Evolutionary conservation across 306 rosid species (phyloP), one percentile per base, ranked within the genome.

Genomic region (Citrullus amarus): DNA sequence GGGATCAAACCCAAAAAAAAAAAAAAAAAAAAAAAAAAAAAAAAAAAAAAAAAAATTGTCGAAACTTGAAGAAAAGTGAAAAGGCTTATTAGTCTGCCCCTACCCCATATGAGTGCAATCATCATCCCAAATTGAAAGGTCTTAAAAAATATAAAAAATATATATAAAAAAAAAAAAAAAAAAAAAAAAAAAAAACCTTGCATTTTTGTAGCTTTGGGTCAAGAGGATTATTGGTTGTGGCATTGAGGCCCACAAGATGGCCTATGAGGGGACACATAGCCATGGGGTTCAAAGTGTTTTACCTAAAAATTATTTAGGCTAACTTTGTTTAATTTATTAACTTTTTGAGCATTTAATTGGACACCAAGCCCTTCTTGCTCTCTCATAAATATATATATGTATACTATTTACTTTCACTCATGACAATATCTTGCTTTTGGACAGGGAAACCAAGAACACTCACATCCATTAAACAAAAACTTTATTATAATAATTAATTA

Each of bases 221-320:
- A 87, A 90, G 93, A 38, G 81, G 87, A 6, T 30, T 61, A 80
- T 86, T 88, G 83, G 85, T 90, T 81, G 88, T 88, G 60, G 58
- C 82, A 56, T 78, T 11, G 56, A 78, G 79, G 57, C 91, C 96
- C 89, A 87, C 96, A 11, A 75, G 83, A 60, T 80, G 58, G 79
- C 88, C 81, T 55, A 76, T 85, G 38, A 12, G 80, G 90, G 8
- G 88, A 89, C 97, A 92, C 34, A 93, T 88, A 86, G 82, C 87
- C 89, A 92, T 95, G 97, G 95, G 90, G 87, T 53, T 91, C 88
- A 88, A 92, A 91, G 89, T 83, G 85, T 85, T 82, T 81, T 57
- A 39, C 85, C 89, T 90, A 85, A 75, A 85, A 86, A 90, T 78
- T 74, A 63, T 79, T 28, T 48, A 50, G 38, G 0, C 83, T 77